These are phyloP conservation scores for Eragrostis nindensis DNA, from an alignment of 176 grass and related monocot genomes.

Conservation along the genomic window DNA sequence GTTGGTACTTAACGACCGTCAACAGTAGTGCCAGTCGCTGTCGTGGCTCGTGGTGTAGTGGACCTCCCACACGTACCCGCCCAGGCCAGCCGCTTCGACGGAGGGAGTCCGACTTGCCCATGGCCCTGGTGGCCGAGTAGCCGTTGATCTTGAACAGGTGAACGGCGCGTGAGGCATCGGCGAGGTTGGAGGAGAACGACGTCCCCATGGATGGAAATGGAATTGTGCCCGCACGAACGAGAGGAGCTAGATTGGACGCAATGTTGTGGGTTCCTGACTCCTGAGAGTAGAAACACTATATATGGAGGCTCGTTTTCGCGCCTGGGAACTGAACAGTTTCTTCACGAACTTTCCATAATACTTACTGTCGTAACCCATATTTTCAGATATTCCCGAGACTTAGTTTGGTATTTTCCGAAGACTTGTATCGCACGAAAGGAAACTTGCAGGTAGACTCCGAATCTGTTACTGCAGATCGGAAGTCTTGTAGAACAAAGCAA, in stretches of 20 bases:
- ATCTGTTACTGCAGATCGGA: too few species aligned
- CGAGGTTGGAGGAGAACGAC: conserved; percentile 12
- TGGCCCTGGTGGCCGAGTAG: conserved; percentile 31
- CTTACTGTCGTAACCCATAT: too few species aligned
- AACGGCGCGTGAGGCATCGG: conserved; percentile 1
- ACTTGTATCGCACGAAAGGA: too few species aligned
- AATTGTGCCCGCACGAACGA: not conserved
- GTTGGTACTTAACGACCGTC: too few species aligned
- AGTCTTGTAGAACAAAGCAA: too few species aligned
- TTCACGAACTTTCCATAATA: too few species aligned
- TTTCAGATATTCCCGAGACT: too few species aligned
- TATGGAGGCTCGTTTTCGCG: not conserved
- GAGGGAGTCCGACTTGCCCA: conserved; percentile 6
- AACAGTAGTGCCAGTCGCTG: too few species aligned
- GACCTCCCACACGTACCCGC: conserved; percentile 37
- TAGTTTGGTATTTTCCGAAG: too few species aligned
- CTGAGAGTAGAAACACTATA: not conserved
- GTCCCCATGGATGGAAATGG: conserved; percentile 16
- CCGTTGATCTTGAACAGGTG: conserved; percentile 42
- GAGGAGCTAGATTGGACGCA: not conserved
- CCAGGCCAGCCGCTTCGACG: conserved; percentile 28
- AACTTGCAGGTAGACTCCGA: too few species aligned
- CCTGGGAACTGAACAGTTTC: not conserved
- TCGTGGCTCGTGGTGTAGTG: conserved; percentile 20
- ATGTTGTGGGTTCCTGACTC: too few species aligned